Evolutionary conservation across 2,329 filamentous ascomycete genomes (phyloP).

Genomic region (Cercospora sp.): DNA sequence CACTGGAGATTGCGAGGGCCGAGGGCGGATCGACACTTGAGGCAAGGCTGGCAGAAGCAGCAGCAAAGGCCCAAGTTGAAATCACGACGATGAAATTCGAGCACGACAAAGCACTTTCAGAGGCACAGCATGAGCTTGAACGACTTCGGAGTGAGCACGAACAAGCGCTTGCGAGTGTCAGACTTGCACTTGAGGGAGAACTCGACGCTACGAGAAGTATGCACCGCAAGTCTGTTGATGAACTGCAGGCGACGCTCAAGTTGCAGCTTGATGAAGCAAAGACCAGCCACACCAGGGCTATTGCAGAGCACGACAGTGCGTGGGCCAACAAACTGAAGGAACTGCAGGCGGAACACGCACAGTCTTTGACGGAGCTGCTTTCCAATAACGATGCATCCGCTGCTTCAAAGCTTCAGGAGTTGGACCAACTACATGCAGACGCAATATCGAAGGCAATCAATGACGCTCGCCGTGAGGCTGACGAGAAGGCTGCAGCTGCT

Average conservation of each 20-base stretch:
- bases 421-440: constrained; percentile 20
- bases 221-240: constrained; percentile 5
- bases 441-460: constrained; percentile 18
- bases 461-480: constrained; percentile 23
- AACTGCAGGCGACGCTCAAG: constrained; percentile 18
- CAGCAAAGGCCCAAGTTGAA: constrained; percentile 15
- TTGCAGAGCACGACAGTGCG: constrained; percentile 25
- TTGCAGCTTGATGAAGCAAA: constrained; percentile 20
- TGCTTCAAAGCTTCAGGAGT: constrained; percentile 17
- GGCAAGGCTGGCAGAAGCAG: constrained; percentile 22
- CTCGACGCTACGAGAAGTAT: constrained; percentile 7
- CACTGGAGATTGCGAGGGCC: constrained; percentile 10
- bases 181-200: constrained; percentile 13
- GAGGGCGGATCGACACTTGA: constrained; percentile 19
- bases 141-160: constrained; percentile 21
- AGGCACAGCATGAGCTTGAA: constrained; percentile 21
- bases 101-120: constrained; percentile 18
- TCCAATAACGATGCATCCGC: constrained; percentile 19
- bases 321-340: constrained; percentile 28
- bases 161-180: constrained; percentile 17
- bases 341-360: constrained; percentile 25
- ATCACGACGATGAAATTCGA: constrained; percentile 14
- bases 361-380: constrained; percentile 22
- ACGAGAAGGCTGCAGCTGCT: constrained; percentile 18
- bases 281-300: constrained; percentile 19